Base-by-base conservation (phyloP, 202 grass and related monocot genomes). In the Saccharum hybrid region DNA sequence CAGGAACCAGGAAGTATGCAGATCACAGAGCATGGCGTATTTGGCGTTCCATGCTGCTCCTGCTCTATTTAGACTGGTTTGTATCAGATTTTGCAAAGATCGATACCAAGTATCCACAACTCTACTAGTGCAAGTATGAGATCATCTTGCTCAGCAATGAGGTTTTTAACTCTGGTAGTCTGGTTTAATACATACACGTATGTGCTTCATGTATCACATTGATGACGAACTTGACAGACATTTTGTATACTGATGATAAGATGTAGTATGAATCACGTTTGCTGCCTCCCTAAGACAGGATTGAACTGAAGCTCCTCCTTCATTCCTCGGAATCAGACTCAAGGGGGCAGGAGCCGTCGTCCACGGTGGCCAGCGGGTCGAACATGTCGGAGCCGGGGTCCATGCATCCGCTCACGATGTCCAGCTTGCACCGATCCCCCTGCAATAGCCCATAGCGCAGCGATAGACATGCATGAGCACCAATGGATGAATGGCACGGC, bases 371-470 rank as follows among this genome's bases (percentile, higher is more conserved):
- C 16, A 97, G 74, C 3, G 94, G 94, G 77, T 97, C 78, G 21
- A 75, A 97, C 31, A 86, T 16, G 72, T 87, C 84, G 3, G 94
- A 97, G 77, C 67, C 71, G 21, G 84, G 94, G 80, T 97, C 94
- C 88, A 74, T 97, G 86, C 94, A 97, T 13, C 94, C 94, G 14
- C 57, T 66, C 40, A 90, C 85, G 79, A 98, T 90, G 83, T 94
- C 90, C 77, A 98, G 85, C 79, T 98, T 98, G 88, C 95, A 98
- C 63, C 90, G 84, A 31, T 93, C 85, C 21, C 95, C 95, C 88
- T 96, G 74, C 71, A 57, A 26, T 30, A 21, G 0, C n/a, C n/a
- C n/a, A n/a, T 16, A n/a, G 18, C 6, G 18, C 18, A n/a, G n/a
- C n/a, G n/a, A n/a, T n/a, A n/a, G n/a, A n/a, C n/a, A n/a, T n/a